phyloP scores from a whole-genome alignment of 2,329 filamentous ascomycete species.

The Pyricularia pennisetigena region DNA sequence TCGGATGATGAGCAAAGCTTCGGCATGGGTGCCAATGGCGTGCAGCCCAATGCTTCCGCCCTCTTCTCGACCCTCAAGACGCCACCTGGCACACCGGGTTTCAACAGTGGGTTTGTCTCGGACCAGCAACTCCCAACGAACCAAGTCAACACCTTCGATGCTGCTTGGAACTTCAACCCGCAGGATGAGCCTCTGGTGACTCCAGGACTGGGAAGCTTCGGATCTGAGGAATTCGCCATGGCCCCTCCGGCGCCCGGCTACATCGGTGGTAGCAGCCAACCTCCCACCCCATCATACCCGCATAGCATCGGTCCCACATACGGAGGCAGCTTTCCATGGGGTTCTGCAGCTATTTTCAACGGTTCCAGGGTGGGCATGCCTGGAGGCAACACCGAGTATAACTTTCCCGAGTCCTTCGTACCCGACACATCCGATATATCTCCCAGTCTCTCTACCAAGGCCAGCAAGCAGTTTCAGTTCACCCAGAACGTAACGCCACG shows the following conservation, averaged over 20 bases:
- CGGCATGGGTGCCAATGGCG: slow-evolving; percentile 10
- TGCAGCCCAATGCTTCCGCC: slow-evolving; percentile 9
- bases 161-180: slow-evolving; percentile 22
- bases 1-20: slow-evolving; percentile 27
- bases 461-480: slow-evolving; percentile 32
- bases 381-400: slow-evolving; percentile 33
- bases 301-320: slow-evolving; percentile 32
- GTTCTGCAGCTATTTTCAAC: neutral
- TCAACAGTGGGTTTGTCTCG: slow-evolving; percentile 11
- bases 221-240: slow-evolving; percentile 33
- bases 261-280: slow-evolving; percentile 32
- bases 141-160: slow-evolving; percentile 27
- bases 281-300: slow-evolving; percentile 36
- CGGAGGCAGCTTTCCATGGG: slow-evolving; percentile 15
- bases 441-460: slow-evolving; percentile 22
- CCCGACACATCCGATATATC: slow-evolving; percentile 25
- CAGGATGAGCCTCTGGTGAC: slow-evolving; percentile 39
- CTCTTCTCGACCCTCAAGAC: slow-evolving; percentile 35
- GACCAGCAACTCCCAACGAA: slow-evolving; percentile 18
- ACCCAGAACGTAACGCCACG: slow-evolving; percentile 34
- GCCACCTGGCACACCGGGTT: slow-evolving; percentile 41
- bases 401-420: slow-evolving; percentile 35
- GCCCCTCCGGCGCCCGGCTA: slow-evolving; percentile 32
- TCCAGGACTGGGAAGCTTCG: slow-evolving; percentile 32
- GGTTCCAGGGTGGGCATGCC: slow-evolving; percentile 11